These are phyloP conservation scores for Andrographis paniculata DNA, from an alignment of 305 asterid genomes.

Conservation along the genomic window DNA sequence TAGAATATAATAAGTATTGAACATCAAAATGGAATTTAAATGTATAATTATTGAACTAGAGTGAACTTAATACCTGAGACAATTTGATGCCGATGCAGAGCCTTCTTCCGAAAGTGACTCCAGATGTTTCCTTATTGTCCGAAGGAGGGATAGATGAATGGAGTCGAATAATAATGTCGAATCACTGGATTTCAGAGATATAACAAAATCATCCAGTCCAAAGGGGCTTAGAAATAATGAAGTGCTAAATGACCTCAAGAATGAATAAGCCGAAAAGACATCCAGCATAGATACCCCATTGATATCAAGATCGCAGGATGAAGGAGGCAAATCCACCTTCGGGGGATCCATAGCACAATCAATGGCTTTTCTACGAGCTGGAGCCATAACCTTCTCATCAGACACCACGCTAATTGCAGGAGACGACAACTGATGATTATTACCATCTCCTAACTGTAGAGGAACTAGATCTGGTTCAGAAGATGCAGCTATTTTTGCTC, in stretches of 20 bases:
- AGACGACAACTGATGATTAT: conserved; percentile 33
- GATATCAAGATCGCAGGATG: conserved; percentile 50
- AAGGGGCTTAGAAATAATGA: conserved; percentile 81
- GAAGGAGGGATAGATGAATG: conserved; percentile 69
- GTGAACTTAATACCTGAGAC: conserved; percentile 59
- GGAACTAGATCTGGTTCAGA: conserved; percentile 33
- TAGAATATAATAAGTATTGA: conserved; percentile 19
- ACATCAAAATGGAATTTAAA: conserved; percentile 12
- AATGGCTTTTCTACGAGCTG: conserved; percentile 25
- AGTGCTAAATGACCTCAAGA: conserved; percentile 85
- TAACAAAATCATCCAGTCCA: conserved; percentile 62
- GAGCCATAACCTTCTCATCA: conserved; percentile 34
- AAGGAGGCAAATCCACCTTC: conserved; percentile 62
- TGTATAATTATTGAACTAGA: conserved; percentile 11
- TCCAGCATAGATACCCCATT: conserved; percentile 57
- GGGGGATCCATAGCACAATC: conserved; percentile 37
- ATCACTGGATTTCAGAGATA: conserved; percentile 43
- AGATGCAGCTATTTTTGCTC: conserved; percentile 38
- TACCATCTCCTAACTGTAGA: conserved; percentile 27
- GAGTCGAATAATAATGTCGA: conserved; percentile 68
- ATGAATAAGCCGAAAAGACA: conserved; percentile 63
- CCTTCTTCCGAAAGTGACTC: conserved; percentile 61
- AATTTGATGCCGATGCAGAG: conserved; percentile 44
- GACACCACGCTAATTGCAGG: conserved; percentile 54
- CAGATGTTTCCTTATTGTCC: conserved; percentile 63